phyloP scores from a whole-genome alignment of 2,329 filamentous ascomycete species.

The Dactylellina drechsleri region DNA sequence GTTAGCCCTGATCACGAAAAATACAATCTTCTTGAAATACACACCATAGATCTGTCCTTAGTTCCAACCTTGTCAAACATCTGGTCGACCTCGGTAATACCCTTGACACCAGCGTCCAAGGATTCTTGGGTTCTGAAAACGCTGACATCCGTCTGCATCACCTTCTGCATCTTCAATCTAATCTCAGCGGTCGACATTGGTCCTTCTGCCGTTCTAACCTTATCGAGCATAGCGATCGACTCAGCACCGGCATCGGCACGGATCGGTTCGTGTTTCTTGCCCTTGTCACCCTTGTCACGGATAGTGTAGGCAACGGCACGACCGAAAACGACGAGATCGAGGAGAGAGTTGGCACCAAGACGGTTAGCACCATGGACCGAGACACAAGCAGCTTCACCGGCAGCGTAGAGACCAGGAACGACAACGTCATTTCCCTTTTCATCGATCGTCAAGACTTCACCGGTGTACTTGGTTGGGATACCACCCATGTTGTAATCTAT shows the following conservation, averaged over 20 bases:
- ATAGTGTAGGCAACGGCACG: conserved; percentile 97
- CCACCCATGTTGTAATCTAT: conserved; percentile 97
- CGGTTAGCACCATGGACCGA: conserved; percentile 98
- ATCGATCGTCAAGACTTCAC: conserved; percentile 91
- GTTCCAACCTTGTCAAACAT: conserved; percentile 85
- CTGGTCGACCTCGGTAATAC: conserved; percentile 84
- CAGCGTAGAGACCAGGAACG: conserved; percentile 93
- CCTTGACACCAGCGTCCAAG: conserved; percentile 89
- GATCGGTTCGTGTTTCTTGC: conserved; percentile 80
- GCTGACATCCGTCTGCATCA: conserved; percentile 96
- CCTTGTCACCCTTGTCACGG: conserved; percentile 89
- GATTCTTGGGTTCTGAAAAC: conserved; percentile 96
- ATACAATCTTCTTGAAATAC: not conserved
- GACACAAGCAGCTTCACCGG: conserved; percentile 95
- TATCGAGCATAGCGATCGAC: conserved; percentile 85
- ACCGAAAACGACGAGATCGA: conserved; percentile 96
- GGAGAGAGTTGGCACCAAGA: conserved; percentile 95
- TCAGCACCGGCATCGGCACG: conserved; percentile 87
- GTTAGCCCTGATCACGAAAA: conserved; percentile 8
- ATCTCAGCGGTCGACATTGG: conserved; percentile 89
- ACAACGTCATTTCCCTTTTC: conserved; percentile 86
- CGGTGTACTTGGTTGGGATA: conserved; percentile 96
- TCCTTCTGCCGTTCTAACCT: conserved; percentile 83
- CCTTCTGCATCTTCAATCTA: conserved; percentile 93
- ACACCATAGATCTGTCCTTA: conserved; percentile 92